These are phyloP conservation scores for Termitomyces sp. DNA, from an alignment of 768 basidiomycete genomes.

Conservation along the genomic window DNA sequence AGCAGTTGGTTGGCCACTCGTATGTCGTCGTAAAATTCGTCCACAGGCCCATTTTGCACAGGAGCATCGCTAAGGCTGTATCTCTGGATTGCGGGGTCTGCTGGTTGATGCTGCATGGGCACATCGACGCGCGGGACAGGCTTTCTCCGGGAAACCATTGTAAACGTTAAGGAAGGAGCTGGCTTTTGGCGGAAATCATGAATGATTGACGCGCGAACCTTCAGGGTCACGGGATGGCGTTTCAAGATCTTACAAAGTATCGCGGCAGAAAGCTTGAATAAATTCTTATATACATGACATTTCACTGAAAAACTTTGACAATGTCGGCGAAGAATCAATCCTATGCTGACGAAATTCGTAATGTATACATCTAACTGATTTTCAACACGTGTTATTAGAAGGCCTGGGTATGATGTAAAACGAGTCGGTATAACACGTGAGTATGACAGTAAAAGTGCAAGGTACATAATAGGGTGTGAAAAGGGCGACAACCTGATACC, in stretches of 20 bases:
- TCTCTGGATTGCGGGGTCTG: slow-evolving; percentile 6
- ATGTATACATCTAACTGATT: neutral
- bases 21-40: slow-evolving; percentile 4
- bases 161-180: neutral
- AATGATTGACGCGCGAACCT: neutral
- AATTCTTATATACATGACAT: neutral
- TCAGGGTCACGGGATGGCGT: slow-evolving; percentile 10
- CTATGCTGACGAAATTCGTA: neutral
- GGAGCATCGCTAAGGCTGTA: slow-evolving; percentile 11
- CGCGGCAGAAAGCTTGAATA: neutral
- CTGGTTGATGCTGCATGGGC: slow-evolving; percentile 7
- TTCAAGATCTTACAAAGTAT: neutral
- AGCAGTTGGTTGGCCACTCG: slow-evolving; percentile 2
- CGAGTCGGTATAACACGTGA: neutral
- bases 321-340: neutral
- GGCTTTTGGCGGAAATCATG: neutral
- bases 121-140: neutral
- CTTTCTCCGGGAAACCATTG: slow-evolving; percentile 11
- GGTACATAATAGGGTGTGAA: no score
- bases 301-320: neutral
- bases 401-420: neutral
- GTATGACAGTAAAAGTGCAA: neutral
- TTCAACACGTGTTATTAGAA: neutral
- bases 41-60: neutral
- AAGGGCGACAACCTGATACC: neutral